phyloP scores from a whole-genome alignment of 805 yeast genomes.

The Schwanniomyces pseudopolymorphus region DNA sequence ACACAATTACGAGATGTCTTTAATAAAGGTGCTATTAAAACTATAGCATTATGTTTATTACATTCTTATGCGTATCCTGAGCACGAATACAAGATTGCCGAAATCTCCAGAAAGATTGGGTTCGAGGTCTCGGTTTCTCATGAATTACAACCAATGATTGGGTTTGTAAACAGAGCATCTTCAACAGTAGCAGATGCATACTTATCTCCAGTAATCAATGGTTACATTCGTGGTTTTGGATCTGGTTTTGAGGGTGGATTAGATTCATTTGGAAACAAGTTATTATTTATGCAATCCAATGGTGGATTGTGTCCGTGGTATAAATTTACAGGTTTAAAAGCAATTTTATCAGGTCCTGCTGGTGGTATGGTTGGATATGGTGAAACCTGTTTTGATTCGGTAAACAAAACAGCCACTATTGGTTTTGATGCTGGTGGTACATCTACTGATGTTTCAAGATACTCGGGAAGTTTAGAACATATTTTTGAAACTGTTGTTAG shows the following conservation, averaged over 20 bases:
- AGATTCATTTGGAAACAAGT: slow-evolving; percentile 41
- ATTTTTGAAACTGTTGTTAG: slow-evolving; percentile 46
- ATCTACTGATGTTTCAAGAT: slow-evolving; percentile 45
- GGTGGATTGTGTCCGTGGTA: slow-evolving; percentile 85
- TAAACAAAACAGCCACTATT: slow-evolving; percentile 20
- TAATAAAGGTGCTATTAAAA: slow-evolving; percentile 15
- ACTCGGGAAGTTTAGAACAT: slow-evolving; percentile 39
- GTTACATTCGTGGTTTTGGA: slow-evolving; percentile 29
- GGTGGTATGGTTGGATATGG: slow-evolving; percentile 95
- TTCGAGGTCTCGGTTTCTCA: slow-evolving; percentile 36
- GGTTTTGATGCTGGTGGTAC: slow-evolving; percentile 48
- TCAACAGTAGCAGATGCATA: slow-evolving; percentile 41
- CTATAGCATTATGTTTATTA: slow-evolving; percentile 32
- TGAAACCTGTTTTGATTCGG: slow-evolving; percentile 60
- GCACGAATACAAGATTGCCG: slow-evolving; percentile 29
- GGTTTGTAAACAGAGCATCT: slow-evolving; percentile 32
- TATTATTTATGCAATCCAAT: slow-evolving; percentile 91
- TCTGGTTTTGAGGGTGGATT: slow-evolving; percentile 35
- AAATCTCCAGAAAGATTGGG: slow-evolving; percentile 30
- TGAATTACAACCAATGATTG: slow-evolving; percentile 37
- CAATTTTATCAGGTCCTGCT: slow-evolving; percentile 90
- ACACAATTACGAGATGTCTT: slow-evolving; percentile 20
- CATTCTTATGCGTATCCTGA: slow-evolving; percentile 35
- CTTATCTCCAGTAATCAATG: slow-evolving; percentile 31
- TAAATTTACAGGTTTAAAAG: slow-evolving; percentile 76